These are phyloP conservation scores for Teunomyces kruisii DNA, from an alignment of 805 yeast species.

Conservation along the genomic window DNA sequence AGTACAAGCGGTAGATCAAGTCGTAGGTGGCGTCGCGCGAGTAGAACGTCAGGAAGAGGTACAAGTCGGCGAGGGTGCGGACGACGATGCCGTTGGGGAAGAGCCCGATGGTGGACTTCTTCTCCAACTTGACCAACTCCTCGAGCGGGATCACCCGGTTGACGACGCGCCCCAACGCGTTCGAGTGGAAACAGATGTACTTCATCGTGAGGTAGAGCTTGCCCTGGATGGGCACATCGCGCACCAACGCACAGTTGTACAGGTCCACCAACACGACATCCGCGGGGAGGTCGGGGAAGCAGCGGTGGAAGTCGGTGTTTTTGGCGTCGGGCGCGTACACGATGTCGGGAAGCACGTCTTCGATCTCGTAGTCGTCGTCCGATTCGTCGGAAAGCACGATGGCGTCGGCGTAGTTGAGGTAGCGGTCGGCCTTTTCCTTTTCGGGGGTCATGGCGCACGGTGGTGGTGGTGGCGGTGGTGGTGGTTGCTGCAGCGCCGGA, in stretches of 20 bases:
- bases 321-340: constrained; percentile 59
- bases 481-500: no score
- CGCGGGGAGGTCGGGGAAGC: constrained; percentile 52
- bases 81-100: constrained; percentile 71
- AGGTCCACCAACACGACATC: constrained; percentile 58
- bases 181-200: constrained; percentile 62
- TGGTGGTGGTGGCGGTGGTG: background rate
- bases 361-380: background rate
- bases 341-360: constrained; percentile 7
- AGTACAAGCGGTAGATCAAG: constrained; percentile 45
- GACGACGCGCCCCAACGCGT: constrained; percentile 66
- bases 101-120: constrained; percentile 62
- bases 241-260: constrained; percentile 62
- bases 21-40: constrained; percentile 77
- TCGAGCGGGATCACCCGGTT: constrained; percentile 54
- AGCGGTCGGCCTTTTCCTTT: background rate
- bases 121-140: constrained; percentile 64
- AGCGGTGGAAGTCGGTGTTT: constrained; percentile 59
- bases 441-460: background rate
- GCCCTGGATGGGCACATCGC: constrained; percentile 71
- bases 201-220: constrained; percentile 56
- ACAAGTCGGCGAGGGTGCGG: constrained; percentile 60
- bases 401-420: background rate
- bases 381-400: background rate
- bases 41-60: constrained; percentile 86